phyloP scores from a whole-genome alignment of 148 eudicot genomes.

The Chenopodium suecicum region DNA sequence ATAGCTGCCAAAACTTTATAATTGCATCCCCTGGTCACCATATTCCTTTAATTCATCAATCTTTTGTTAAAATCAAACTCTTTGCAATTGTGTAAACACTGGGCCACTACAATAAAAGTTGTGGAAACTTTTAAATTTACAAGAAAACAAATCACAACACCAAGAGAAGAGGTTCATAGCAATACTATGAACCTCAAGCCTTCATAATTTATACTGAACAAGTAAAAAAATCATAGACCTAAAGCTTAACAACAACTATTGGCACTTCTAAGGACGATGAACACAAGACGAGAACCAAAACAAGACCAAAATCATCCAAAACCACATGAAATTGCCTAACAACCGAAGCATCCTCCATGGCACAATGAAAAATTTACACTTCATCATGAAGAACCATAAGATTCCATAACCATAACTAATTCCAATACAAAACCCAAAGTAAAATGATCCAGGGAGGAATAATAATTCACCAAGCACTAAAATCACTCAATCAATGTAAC shows the following conservation, averaged over 20 bases:
- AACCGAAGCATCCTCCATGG: not conserved
- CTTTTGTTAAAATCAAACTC: too few species aligned
- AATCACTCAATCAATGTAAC: not conserved
- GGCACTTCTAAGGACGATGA: not conserved
- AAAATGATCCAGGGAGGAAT: not conserved
- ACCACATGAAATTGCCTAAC: not conserved
- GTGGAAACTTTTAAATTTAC: too few species aligned
- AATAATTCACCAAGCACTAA: not conserved
- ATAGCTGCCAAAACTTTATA: slow-evolving; percentile 27
- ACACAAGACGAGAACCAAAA: not conserved
- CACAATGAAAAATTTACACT: not conserved
- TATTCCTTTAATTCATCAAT: too few species aligned
- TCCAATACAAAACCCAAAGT: not conserved
- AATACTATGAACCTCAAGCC: not conserved
- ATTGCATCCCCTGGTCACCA: too few species aligned
- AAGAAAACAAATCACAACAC: not conserved
- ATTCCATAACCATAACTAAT: not conserved
- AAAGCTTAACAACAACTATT: not conserved
- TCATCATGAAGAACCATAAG: not conserved
- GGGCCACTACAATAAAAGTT: too few species aligned
- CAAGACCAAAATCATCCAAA: not conserved
- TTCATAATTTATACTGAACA: too few species aligned
- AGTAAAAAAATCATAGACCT: not conserved
- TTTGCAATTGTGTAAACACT: too few species aligned
- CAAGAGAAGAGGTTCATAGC: not conserved